Base-by-base conservation (phyloP, 2,329 filamentous ascomycete species). In the Cytospora piceicola region DNA sequence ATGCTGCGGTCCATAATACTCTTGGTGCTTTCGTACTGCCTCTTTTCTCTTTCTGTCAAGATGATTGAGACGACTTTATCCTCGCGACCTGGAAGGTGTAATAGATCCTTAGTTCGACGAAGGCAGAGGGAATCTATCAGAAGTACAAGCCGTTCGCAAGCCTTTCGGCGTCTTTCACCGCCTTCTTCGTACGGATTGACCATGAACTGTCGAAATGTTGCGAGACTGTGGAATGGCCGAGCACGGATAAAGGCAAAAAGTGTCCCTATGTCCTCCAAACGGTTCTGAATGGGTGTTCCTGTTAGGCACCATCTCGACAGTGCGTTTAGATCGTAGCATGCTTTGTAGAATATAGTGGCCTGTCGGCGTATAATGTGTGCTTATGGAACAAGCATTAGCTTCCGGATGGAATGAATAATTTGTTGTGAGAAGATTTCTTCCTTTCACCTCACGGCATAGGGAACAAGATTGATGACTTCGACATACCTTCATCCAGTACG, bases 251-350 rank as follows among this genome's bases (percentile, higher is more conserved):
- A 86, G 0, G 78, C 75, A 52, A 85, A 77, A 0, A 87, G 73
- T 0, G 83, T 77, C 0, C 81, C 83, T 4, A 86, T 77, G 58
- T 87, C 84, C 8, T 81, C 79, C 0, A 86, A 74, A 2, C 74
- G 75, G 68, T 86, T 86, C 65, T 86, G 84, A 29, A 86, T 81
- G 0, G 83, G 84, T 0, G 83, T 85, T 0, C 82, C 83, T 0
- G 81, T 82, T 0, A 85, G 74, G 67, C 82, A 85, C 83, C 84
- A 87, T 11, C 84, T 76, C 0, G 77, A 79, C 2, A 75, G 73
- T 0, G 83, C 79, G 1, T 70, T 63, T 0, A 87, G 73, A 0
- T 77, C 73, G 27, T 72, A 69, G 4, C 81, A 80, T 0, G 81
- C 77, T 1, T 75, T 76, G 66, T 82, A 77, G 12, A 82, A 76